Evolutionary conservation across 345 rosid genomes (phyloP), one percentile per base, ranked within the genome.

Genomic region (Citrus reticulata): DNA sequence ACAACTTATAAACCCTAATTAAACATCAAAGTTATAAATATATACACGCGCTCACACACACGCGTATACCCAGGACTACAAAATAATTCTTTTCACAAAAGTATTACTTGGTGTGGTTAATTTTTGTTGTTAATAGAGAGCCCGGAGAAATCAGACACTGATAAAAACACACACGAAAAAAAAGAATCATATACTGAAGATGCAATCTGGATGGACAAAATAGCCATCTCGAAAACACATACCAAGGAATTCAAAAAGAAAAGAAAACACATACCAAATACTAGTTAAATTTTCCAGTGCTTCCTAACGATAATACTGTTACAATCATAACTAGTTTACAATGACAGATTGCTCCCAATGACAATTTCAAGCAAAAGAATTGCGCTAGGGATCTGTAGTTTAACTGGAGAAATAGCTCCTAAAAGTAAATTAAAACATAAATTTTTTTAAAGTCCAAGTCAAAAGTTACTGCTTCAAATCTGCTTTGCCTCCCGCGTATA

Each of bases 401-500:
- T 71, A 32, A 70, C 32, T 9, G 75, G 62, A 57, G 34, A 14
- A 72, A 24, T 40, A 61, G 16, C 77, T 37, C 5, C 35, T 9
- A 25, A 17, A 57, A 29, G 58, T 17, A 17, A 54, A 54, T 5
- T 54, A 57, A 30, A 20, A 37, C n/a, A 27, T 17, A 1, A 19
- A 20, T 9, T 60, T 22, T 37, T 37, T 17, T 20, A 13, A n/a
- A 22, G 16, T 30, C 8, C 62, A 2, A 46, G 77, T 79, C 73
- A 80, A 7, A 63, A 29, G 61, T 74, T 78, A 57, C 55, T 39
- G 63, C 84, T 78, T 68, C 85, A 77, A 39, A 74, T 70, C 84
- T 62, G 82, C 63, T 79, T 22, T 7, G 51, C 78, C 49, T 42
- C n/a, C 40, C 77, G 72, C 4, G 67, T 22, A 54, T 32, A 73